Evolutionary conservation across 2,329 filamentous ascomycete genomes (phyloP).

Genomic region (Cercospora sojina): DNA sequence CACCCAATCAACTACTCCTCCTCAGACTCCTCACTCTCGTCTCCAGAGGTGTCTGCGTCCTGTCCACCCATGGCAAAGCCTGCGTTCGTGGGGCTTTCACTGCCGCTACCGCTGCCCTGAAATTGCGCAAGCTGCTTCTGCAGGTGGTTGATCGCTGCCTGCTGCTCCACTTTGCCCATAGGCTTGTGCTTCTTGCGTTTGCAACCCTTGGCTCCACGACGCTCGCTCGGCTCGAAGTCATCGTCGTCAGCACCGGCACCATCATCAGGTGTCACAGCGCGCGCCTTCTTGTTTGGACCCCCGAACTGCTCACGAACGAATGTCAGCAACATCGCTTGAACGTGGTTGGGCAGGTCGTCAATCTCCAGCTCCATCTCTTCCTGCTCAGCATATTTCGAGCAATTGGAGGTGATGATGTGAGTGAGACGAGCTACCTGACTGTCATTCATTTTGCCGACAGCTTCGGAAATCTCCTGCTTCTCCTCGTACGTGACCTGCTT

Average conservation of each 20-base stretch:
- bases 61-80: slow-evolving; percentile 22
- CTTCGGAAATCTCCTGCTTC: slow-evolving; percentile 79
- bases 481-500: slow-evolving; percentile 71
- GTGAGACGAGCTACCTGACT: slow-evolving; percentile 77
- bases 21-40: slow-evolving; percentile 39
- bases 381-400: slow-evolving; percentile 64
- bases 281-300: slow-evolving; percentile 31
- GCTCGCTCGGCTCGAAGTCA: slow-evolving; percentile 46
- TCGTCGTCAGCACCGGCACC: slow-evolving; percentile 46
- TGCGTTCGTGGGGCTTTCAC: slow-evolving; percentile 25
- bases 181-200: slow-evolving; percentile 74
- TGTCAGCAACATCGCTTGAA: slow-evolving; percentile 56
- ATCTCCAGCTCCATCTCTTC: slow-evolving; percentile 67
- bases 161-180: slow-evolving; percentile 71
- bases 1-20: slow-evolving; percentile 31
- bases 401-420: slow-evolving; percentile 82
- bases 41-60: slow-evolving; percentile 32
- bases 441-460: slow-evolving; percentile 63
- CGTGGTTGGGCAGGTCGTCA: slow-evolving; percentile 56
- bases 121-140: slow-evolving; percentile 55
- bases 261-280: slow-evolving; percentile 34
- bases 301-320: slow-evolving; percentile 52
- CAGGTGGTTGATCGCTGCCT: slow-evolving; percentile 64
- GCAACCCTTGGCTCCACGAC: slow-evolving; percentile 26
- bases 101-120: slow-evolving; percentile 27